A percentile compares a stretch with the other conserved stretches of the same genome.
phyloP scores from a whole-genome alignment of 805 yeast genomes.

The Maudiozyma turicensis region DNA sequence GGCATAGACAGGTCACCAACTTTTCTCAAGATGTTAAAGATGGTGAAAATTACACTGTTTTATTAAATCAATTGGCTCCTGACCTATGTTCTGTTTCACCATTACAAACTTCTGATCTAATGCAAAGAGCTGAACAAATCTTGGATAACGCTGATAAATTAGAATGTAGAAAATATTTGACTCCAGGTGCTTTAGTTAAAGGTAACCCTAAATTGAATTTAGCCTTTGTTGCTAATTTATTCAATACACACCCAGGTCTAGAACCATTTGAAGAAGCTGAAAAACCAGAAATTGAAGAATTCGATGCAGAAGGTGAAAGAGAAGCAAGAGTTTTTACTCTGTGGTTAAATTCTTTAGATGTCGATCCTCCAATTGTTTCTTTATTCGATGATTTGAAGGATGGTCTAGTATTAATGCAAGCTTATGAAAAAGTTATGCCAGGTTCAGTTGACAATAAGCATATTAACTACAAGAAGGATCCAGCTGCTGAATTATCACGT shows the following conservation, averaged over 20 bases:
- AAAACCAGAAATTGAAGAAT: conserved; percentile 90
- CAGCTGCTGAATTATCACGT: conserved; percentile 68
- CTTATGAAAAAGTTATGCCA: conserved; percentile 91
- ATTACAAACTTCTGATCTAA: conserved; percentile 62
- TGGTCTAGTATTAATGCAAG: conserved; percentile 81
- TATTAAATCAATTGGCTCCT: conserved; percentile 83
- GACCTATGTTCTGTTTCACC: conserved; percentile 75
- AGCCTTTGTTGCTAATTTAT: conserved; percentile 94
- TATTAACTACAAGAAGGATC: conserved; percentile 74
- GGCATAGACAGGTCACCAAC: conserved; percentile 77
- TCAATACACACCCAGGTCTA: conserved; percentile 93
- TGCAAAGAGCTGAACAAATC: conserved; percentile 80
- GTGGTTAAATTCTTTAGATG: conserved; percentile 95
- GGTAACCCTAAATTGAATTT: conserved; percentile 95
- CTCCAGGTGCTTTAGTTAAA: conserved; percentile 85
- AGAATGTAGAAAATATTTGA: conserved; percentile 87
- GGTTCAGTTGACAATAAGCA: conserved; percentile 74
- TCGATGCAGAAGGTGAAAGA: conserved; percentile 98
- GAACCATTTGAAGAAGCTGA: conserved; percentile 91
- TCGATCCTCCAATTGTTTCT: conserved; percentile 86
- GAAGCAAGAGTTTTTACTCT: conserved; percentile 97
- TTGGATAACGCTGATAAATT: conserved; percentile 81
- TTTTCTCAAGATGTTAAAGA: conserved; percentile 84
- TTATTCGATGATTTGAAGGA: conserved; percentile 92
- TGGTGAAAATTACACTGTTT: conserved; percentile 89